Evolutionary conservation across 164 flowering plant genomes (phyloP), one percentile per base, ranked within the genome.

Genomic region (Echeveria elegans): DNA sequence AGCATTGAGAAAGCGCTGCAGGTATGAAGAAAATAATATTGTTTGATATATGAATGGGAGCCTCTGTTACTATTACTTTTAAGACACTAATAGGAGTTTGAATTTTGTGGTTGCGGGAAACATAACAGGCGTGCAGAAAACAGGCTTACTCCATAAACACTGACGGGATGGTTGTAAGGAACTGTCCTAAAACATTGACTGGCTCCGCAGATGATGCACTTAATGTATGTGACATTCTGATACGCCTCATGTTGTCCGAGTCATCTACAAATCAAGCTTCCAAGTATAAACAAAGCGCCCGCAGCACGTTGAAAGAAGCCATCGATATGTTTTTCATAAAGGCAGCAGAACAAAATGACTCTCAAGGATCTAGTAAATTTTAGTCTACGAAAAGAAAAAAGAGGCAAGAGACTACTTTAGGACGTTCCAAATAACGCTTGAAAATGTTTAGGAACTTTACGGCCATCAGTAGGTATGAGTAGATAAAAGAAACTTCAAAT

Each of bases 111-210:
- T 60, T 62, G 65, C 48, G 1, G 30, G 30, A 18, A 1, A 61
- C 38, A 38, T 70, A 76, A 72, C 85, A 92, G 98, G 87, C 80
- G 47, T 85, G 95, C 77, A 85, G 96, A 68, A 78, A 80, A 70
- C 79, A 66, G 16, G 41, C 77, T 1, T 85, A 82, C 71, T 52
- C 72, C 58, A 78, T 70, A 45, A 74, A 68, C 56, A 60, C 36
- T 45, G 76, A 77, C 65, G 80, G 76, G 66, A 68, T 40, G 6
- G 10, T 69, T 37, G 40, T 2, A 65, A 73, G 77, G n/a, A 77
- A 80, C 56, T 67, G 41, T 7, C 19, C 26, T 41, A 77, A 76
- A 76, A 74, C 73, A 75, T 71, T 62, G 24, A 36, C 67, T 30
- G 45, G 69, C 21, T 14, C 65, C 30, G 66, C 75, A 1, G 82